Percentiles rank a stretch among this genome's conserved stretches.
Evolutionary conservation across 805 yeast species (phyloP).

Genomic region (Zygotorulaspora danielsina): DNA sequence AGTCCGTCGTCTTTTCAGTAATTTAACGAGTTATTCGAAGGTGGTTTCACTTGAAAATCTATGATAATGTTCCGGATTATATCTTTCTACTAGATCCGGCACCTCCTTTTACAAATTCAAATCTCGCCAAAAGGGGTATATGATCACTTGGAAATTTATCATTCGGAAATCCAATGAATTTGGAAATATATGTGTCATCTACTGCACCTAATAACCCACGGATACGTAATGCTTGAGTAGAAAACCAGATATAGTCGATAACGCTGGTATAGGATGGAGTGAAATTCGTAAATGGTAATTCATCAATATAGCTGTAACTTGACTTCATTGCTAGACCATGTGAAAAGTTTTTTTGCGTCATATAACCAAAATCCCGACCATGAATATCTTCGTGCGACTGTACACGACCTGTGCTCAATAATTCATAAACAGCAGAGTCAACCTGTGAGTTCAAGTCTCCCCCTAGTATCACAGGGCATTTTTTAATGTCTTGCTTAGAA

Average conservation of each 20-base stretch:
- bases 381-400: constrained; percentile 73
- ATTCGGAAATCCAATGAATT: constrained; percentile 88
- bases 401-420: constrained; percentile 78
- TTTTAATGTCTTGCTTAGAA: constrained; percentile 49
- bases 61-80: constrained; percentile 6
- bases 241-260: constrained; percentile 94
- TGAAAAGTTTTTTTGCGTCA: constrained; percentile 81
- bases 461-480: constrained; percentile 75
- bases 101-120: constrained; percentile 57
- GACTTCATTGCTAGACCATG: constrained; percentile 80
- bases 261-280: constrained; percentile 91
- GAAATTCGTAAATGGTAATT: constrained; percentile 89
- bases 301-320: constrained; percentile 79
- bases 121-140: constrained; percentile 76
- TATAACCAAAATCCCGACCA: constrained; percentile 86
- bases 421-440: constrained; percentile 88
- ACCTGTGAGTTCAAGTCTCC: constrained; percentile 92
- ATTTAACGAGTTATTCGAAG: not conserved
- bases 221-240: constrained; percentile 74
- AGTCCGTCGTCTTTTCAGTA: too few relatives aligned
- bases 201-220: constrained; percentile 82
- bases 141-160: constrained; percentile 94
- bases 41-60: not conserved
- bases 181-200: constrained; percentile 69
- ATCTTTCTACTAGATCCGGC: constrained; percentile 31